Evolutionary conservation across 2,329 filamentous ascomycete species (phyloP).

Genomic region (Colletotrichum sublineola): DNA sequence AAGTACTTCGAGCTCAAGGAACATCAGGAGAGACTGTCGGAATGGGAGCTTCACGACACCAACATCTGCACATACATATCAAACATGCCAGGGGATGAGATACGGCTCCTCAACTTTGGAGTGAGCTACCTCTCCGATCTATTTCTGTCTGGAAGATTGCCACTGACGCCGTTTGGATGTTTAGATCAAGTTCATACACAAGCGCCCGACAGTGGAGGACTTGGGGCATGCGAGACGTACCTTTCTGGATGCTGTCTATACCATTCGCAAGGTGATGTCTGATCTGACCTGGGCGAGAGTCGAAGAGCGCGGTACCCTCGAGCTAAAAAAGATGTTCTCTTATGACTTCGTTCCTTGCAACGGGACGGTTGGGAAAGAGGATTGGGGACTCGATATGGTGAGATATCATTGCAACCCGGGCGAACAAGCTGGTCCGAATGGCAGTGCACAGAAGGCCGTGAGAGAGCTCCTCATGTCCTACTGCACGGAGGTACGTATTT

Average conservation of each 20-base stretch:
- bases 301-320: neutral
- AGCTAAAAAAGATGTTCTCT: neutral
- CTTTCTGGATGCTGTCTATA: neutral
- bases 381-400: neutral
- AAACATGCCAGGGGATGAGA: too few species aligned
- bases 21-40: neutral
- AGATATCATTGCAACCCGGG: neutral
- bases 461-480: neutral
- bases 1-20: neutral
- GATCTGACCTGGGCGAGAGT: neutral
- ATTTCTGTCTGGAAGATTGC: neutral
- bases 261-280: neutral
- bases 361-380: neutral
- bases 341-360: neutral
- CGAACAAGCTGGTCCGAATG: neutral
- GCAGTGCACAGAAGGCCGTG: conserved; percentile 6
- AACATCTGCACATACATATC: neutral
- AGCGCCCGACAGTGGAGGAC: neutral
- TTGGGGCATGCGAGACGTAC: conserved; percentile 4
- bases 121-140: neutral
- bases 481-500: neutral
- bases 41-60: neutral
- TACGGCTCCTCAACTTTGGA: neutral
- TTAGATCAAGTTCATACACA: conserved; percentile 5
- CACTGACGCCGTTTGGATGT: neutral